Percentiles rank a stretch among this genome's conserved stretches.
Evolutionary conservation across 2,329 filamentous ascomycete genomes (phyloP).

Genomic region (Xylaria polymorpha): DNA sequence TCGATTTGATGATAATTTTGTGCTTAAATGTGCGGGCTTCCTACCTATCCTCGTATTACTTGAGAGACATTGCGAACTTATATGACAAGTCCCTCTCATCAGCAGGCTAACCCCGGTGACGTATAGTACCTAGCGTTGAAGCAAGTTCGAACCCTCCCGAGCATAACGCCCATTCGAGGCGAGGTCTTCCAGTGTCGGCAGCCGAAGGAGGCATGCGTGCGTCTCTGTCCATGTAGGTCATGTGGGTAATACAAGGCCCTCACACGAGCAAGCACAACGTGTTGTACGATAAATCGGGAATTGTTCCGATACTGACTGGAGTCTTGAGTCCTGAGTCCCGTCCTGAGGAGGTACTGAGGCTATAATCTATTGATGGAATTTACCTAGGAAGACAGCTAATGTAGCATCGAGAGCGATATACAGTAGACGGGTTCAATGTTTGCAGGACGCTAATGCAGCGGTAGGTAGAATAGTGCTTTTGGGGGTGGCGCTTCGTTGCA

Average conservation of each 20-base stretch:
- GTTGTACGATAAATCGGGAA: background rate
- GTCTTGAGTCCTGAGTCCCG: background rate
- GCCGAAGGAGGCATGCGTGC: background rate
- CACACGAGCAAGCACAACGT: background rate
- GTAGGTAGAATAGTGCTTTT: background rate
- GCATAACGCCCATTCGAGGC: background rate
- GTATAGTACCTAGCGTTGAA: constrained; percentile 12
- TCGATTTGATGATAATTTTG: background rate
- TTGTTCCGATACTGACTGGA: background rate
- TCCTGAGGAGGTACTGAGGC: too few species aligned
- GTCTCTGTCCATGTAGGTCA: background rate
- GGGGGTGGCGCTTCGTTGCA: constrained; percentile 18
- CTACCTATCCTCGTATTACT: background rate
- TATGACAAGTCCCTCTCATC: background rate
- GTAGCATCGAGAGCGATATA: background rate
- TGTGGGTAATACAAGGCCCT: background rate
- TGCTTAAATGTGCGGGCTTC: background rate
- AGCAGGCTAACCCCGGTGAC: constrained; percentile 5
- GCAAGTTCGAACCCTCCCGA: constrained; percentile 25
- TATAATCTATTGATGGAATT: background rate
- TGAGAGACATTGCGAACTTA: background rate
- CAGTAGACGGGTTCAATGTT: background rate
- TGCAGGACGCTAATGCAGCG: background rate
- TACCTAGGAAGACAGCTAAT: background rate
- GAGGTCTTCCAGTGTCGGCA: background rate